Evolutionary conservation across 495 filamentous ascomycete genomes (phyloP), one percentile per base, ranked within the genome.

Genomic region (Aspergillus asperescens): DNA sequence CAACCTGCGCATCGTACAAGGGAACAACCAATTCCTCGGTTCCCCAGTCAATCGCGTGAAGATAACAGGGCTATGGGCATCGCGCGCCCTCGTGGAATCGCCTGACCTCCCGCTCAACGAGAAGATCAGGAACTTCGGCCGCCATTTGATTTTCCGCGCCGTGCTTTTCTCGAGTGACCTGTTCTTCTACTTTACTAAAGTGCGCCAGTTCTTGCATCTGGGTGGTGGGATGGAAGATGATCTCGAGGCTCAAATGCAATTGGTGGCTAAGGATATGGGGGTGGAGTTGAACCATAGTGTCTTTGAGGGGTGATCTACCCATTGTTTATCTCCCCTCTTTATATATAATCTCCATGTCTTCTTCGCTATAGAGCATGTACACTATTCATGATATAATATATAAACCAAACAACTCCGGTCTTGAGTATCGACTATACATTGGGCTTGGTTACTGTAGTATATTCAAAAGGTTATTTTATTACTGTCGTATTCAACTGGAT

Each of bases 1-100:
- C 5, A 96, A 96, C 63, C 80, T 98, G 74, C 83, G 93, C 18
- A 98, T 98, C 62, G 92, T 97, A 8, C 85, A 88, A 64, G 83
- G 74, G 0, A 88, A 88, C 62, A 88, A 88, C 59, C 85, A 87
- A 53, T 92, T 84, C 68, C 80, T 98, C 20, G 92, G 93, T 37
- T 90, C 87, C 0, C 93, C 93, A 0, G 90, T 98, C 13, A 98
- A 98, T 65, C 74, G 93, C 1, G 83, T 98, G 57, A 96, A 96
- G 73, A 90, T 96, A 60, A 96, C 91, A 29, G 92, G 90, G 12
- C 77, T 77, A 32, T 96, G 93, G 93, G 93, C 93, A 0, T 87
- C 81, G 32, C 74, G 87, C 8, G 87, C 86, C 43, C 68, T 95
- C 12, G 87, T 82, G 22, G 86, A 93, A 59, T 80, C 80, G 43